Evolutionary conservation across 352 stramenopile genomes (phyloP), one percentile per base, ranked within the genome.

Genomic region (Globisporangium echinulatum): DNA sequence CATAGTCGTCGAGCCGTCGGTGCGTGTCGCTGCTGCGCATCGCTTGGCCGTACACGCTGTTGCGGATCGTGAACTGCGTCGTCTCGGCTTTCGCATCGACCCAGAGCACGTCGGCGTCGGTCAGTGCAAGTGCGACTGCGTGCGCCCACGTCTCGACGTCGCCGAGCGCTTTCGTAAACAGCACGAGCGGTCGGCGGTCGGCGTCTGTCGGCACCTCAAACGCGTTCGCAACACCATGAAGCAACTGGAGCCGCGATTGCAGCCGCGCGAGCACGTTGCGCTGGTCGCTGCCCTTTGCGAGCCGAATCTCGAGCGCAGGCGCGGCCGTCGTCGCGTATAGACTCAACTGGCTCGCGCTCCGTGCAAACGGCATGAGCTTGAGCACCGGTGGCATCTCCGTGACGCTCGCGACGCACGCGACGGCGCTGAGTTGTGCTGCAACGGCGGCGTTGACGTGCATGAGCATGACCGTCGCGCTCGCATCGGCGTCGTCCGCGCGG

Each of bases 331-430:
- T 69, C n/a, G 52, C 39, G 54, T 71, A n/a, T 48, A 69, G 52
- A 52, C 66, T 72, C 53, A 83, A 50, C 42, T 86, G 74, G 10
- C 62, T 62, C 48, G 72, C 64, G 44, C 72, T 87, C 37, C 78
- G 65, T 5, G 78, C 78, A 17, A 94, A 87, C 10, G 84, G 84
- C 67, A 85, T 72, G 17, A 94, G 63, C 62, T 92, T 94, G 52
- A 90, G 61, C 48, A 93, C 72, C 33, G 68, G 47, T 6, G 77
- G 77, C 33, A 89, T 47, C 42, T 75, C 57, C 44, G 80, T 57
- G 38, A 87, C 68, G 43, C 56, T 68, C 6, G 76, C 71, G 38
- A 87, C 70, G 40, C 79, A 87, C n/a, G 69, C 61, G 14, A 89
- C 59, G 1, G 50, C 62, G 52, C 69, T 66, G 63, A 89, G 59